phyloP scores from a whole-genome alignment of 2,329 filamentous ascomycete species.

The Parastagonospora avenae region DNA sequence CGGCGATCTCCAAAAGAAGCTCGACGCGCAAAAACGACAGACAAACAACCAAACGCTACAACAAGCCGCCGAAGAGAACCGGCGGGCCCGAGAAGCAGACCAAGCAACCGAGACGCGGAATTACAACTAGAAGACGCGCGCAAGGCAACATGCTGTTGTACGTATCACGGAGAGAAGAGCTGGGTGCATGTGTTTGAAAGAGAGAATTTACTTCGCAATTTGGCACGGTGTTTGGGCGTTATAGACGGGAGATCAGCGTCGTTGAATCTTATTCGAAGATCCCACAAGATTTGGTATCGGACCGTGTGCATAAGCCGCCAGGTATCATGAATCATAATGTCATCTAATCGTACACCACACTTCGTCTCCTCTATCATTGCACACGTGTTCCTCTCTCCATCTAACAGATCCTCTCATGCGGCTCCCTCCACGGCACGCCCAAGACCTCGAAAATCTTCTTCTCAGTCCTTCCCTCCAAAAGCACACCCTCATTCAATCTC shows the following conservation, averaged over 20 bases:
- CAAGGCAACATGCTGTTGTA: background rate
- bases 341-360: background rate
- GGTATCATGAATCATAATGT: background rate
- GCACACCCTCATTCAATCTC: constrained; percentile 68
- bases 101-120: constrained; percentile 60
- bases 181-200: background rate
- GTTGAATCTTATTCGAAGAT: too few species aligned
- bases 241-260: background rate
- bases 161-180: background rate
- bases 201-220: background rate
- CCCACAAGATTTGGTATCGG: too few species aligned
- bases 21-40: constrained; percentile 77
- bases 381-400: background rate
- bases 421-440: constrained; percentile 79
- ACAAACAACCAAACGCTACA: constrained; percentile 71
- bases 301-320: too few species aligned
- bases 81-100: constrained; percentile 71
- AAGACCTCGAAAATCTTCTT: constrained; percentile 79
- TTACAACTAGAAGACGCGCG: constrained; percentile 56
- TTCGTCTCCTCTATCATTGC: background rate
- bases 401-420: constrained; percentile 44
- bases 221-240: background rate
- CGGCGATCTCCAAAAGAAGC: constrained; percentile 63
- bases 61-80: constrained; percentile 69
- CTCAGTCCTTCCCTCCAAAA: constrained; percentile 78